Conservation (phyloP, 108 stramenopile genomes). For the Fragilaria radians region DNA sequence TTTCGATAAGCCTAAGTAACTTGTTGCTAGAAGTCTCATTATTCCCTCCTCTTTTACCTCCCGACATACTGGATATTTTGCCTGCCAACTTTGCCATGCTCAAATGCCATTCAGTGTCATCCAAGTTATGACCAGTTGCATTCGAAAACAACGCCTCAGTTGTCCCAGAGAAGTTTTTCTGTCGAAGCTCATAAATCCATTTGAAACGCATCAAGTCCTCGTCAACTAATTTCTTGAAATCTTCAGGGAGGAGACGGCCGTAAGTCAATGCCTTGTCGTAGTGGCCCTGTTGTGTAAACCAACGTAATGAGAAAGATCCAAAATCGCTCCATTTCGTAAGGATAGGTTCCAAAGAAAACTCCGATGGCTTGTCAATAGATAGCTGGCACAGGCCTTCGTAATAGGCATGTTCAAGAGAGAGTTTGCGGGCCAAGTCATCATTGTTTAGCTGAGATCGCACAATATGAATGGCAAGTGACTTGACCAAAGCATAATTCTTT, state of each 20-base stretch:
- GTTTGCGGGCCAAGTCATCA: background rate
- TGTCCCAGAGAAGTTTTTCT: background rate
- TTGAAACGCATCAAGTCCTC: background rate
- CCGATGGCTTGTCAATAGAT: background rate
- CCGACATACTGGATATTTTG: background rate
- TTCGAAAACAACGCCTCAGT: background rate
- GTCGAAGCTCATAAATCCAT: background rate
- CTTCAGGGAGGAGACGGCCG: background rate
- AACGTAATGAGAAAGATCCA: background rate
- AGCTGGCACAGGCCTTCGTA: conserved; percentile 1
- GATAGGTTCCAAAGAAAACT: background rate
- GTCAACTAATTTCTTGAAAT: background rate
- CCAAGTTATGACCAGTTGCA: background rate
- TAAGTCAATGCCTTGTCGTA: background rate
- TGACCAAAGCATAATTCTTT: background rate
- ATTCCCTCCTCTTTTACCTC: background rate
- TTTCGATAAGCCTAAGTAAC: background rate
- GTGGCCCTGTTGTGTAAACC: background rate
- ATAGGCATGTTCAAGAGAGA: background rate
- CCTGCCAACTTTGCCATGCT: background rate
- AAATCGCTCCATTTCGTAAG: background rate
- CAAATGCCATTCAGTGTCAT: background rate
- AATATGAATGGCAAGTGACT: background rate
- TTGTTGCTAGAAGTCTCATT: background rate
- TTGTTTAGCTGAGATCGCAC: background rate